Conservation (phyloP, 2,329 filamentous ascomycete genomes). For the Microthyrium microscopicum region DNA sequence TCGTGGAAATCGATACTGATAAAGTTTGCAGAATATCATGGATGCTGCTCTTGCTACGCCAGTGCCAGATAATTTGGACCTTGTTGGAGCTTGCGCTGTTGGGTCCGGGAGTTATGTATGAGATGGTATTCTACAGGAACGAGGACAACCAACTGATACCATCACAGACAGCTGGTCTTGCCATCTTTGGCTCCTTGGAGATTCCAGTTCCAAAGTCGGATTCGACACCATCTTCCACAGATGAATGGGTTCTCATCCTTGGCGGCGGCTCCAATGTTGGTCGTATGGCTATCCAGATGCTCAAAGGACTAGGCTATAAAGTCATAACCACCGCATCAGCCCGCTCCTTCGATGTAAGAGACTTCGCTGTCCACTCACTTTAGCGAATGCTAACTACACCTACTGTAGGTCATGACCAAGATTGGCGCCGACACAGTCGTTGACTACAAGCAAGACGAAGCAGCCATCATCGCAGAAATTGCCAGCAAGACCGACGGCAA, state of each 20-base stretch:
- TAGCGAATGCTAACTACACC: not conserved
- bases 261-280: conserved; percentile 19
- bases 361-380: not conserved
- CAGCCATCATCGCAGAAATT: conserved; percentile 15
- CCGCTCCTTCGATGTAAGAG: conserved; percentile 13
- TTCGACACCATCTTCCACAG: conserved; percentile 9
- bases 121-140: not conserved
- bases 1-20: conserved; percentile 1
- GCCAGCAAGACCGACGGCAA: conserved; percentile 14
- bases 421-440: conserved; percentile 15
- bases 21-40: conserved; percentile 14
- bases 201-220: conserved; percentile 12
- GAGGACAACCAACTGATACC: not conserved
- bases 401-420: conserved; percentile 13
- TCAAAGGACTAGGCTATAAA: conserved; percentile 16
- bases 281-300: conserved; percentile 17
- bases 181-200: conserved; percentile 12
- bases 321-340: conserved; percentile 18
- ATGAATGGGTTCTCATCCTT: conserved; percentile 18
- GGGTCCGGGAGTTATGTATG: conserved; percentile 13
- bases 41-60: conserved; percentile 16
- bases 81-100: conserved; percentile 16
- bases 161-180: conserved; percentile 13
- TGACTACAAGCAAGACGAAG: conserved; percentile 16
- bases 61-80: conserved; percentile 15